These are phyloP conservation scores for Allomyces javanicus DNA, from an alignment of 192 early-diverging fungal species.

Conservation along the genomic window DNA sequence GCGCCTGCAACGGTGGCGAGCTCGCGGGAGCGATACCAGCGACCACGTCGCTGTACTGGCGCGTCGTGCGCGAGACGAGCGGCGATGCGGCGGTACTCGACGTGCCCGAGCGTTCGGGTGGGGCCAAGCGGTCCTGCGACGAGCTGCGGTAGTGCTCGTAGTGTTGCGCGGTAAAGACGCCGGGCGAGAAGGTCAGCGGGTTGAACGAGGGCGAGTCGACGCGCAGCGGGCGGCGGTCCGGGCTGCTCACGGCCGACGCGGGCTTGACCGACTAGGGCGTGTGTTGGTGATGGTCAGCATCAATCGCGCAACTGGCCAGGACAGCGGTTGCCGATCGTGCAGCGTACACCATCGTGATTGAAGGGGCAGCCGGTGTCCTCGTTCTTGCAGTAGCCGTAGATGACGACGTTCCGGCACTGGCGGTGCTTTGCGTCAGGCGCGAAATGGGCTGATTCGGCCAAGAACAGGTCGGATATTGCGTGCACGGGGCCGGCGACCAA, in stretches of 20 bases:
- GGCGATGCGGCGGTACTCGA: background rate
- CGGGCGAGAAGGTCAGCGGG: background rate
- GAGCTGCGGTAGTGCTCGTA: background rate
- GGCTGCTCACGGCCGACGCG: too few species aligned
- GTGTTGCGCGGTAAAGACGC: background rate
- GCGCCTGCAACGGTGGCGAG: background rate
- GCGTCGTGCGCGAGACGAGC: background rate
- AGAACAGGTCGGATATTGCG: too few species aligned
- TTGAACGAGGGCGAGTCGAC: constrained; percentile 1
- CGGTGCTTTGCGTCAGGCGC: constrained; percentile 16
- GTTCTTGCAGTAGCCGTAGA: constrained; percentile 68
- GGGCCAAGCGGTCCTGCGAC: background rate
- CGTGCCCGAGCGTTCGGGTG: too few species aligned
- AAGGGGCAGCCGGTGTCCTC: constrained; percentile 68
- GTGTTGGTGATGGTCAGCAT: too few species aligned
- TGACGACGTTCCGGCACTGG: constrained; percentile 55
- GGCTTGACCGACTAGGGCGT: too few species aligned
- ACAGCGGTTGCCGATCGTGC: constrained; percentile 1
- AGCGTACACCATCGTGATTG: constrained; percentile 49
- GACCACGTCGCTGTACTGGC: background rate
- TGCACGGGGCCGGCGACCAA: too few species aligned
- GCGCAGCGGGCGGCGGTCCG: too few species aligned
- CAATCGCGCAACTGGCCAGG: too few species aligned
- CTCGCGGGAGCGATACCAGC: background rate
- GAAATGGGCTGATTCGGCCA: background rate